These are phyloP conservation scores for Azolla pinnata DNA, from an alignment of 75 land plant species.

Conservation along the genomic window DNA sequence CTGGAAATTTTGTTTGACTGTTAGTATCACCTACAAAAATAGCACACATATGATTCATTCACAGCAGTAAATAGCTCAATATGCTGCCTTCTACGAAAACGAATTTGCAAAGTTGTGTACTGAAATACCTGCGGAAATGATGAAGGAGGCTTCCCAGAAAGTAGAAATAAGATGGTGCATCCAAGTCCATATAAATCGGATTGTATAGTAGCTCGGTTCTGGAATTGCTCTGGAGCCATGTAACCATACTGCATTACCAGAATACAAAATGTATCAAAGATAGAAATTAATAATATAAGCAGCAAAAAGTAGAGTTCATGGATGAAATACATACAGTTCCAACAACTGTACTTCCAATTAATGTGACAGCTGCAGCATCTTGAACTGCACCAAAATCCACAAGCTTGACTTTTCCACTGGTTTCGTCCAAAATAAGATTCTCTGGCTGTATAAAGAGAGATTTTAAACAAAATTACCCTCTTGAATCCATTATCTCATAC, in stretches of 20 bases:
- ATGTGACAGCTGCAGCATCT: constrained; percentile 40
- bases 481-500: neutral
- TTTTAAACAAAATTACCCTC: neutral
- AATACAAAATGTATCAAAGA: no score
- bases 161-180: constrained; percentile 29
- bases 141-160: constrained; percentile 41
- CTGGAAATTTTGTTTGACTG: no score
- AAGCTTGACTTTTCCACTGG: constrained; percentile 26
- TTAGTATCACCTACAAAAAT: no score
- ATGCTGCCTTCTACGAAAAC: no score
- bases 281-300: no score
- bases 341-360: constrained; percentile 44
- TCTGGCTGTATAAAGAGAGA: constrained; percentile 26
- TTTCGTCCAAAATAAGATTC: constrained; percentile 35
- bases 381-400: constrained; percentile 53
- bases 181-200: constrained; percentile 47
- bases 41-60: no score
- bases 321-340: constrained; percentile 39
- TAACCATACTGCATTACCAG: constrained; percentile 39
- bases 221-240: constrained; percentile 56
- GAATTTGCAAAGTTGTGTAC: no score
- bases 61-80: no score
- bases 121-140: constrained; percentile 41
- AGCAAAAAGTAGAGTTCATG: constrained; percentile 9
- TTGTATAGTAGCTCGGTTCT: constrained; percentile 36